Base-by-base conservation (phyloP, 139 green algal species). In the Trebouxia sp. region DNA sequence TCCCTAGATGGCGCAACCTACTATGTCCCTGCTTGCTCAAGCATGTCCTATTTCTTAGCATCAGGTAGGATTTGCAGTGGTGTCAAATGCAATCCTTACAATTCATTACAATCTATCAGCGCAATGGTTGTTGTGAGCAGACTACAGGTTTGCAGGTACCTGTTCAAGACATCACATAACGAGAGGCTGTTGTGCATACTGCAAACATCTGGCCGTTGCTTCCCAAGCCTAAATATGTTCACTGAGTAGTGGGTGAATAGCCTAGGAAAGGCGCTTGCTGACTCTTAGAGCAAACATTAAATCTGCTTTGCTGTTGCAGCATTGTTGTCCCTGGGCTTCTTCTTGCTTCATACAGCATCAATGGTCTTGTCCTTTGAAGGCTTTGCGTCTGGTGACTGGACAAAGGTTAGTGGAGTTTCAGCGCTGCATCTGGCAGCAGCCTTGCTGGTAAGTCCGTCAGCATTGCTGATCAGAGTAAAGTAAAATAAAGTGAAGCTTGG, bases 301-400 rank as follows among this genome's bases (percentile, higher is more conserved):
- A 26, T 43, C 14, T 32, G 5, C 24, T 9, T 48, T 39, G n/a
- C 45, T 30, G 24, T 11, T 43, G 37, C 88, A 88, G 42, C 88
- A 32, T 56, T 92, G 38, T 74, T 62, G 39, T 89, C 89, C 39
- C 77, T 92, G 69, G 88, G 77, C 7, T 83, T 92, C 26, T 58
- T 87, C 26, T 79, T 83, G 6, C 78, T 92, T 66, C 85, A 91
- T 22, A 92, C 75, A 17, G 83, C 65, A 41, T 56, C 39, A 65
- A 92, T 90, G 85, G 77, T 92, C 15, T 37, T 93, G 15, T 86
- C 80, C 35, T 81, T 93, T 35, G 80, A 90, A 0, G 79, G 50
- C 9, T 26, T 75, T 15, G 69, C 32, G 43, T 32, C 62, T 72
- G 62, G 62, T 10, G 9, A 72, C 35, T 30, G 12, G 32, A 2